These are phyloP conservation scores for Apiotrichum sp. DNA, from an alignment of 1,284 basidiomycete species.

Conservation along the genomic window DNA sequence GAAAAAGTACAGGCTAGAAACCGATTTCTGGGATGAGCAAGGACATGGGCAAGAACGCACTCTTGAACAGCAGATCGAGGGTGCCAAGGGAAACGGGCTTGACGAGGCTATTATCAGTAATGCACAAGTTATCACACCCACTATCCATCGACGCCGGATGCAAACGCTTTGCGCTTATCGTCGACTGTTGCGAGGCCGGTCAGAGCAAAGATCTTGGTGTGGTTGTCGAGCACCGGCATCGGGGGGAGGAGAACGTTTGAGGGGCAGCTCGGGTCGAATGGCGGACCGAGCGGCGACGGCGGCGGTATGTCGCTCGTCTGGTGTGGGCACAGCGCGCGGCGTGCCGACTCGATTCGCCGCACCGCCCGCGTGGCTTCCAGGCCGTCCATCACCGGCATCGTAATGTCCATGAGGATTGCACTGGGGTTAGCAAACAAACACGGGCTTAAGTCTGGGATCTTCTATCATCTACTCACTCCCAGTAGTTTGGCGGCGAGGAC, in stretches of 20 bases:
- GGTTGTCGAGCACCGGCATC: background rate
- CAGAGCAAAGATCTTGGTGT: conserved; percentile 70
- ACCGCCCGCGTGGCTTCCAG: conserved; percentile 79
- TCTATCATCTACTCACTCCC: conserved; percentile 52
- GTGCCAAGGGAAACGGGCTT: conserved; percentile 88
- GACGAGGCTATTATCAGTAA: conserved; percentile 54
- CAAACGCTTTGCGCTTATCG: conserved; percentile 84
- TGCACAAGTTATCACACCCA: conserved; percentile 16
- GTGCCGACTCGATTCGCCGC: conserved; percentile 64
- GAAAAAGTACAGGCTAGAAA: conserved; percentile 26
- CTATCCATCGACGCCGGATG: conserved; percentile 89
- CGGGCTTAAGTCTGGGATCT: too few relatives aligned
- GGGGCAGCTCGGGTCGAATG: background rate
- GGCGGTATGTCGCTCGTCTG: background rate
- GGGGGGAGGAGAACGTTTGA: background rate
- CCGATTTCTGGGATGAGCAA: conserved; percentile 20
- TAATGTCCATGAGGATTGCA: conserved; percentile 78
- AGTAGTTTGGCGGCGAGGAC: conserved; percentile 20
- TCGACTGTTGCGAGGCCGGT: conserved; percentile 89
- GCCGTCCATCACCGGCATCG: conserved; percentile 88
- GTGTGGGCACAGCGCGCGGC: conserved; percentile 26
- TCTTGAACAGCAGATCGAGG: conserved; percentile 74
- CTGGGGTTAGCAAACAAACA: conserved; percentile 45
- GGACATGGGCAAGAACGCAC: conserved; percentile 18
- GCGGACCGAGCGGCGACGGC: background rate